These are phyloP conservation scores for Diplodia corticola DNA, from an alignment of 2,329 filamentous ascomycete genomes.

Conservation along the genomic window DNA sequence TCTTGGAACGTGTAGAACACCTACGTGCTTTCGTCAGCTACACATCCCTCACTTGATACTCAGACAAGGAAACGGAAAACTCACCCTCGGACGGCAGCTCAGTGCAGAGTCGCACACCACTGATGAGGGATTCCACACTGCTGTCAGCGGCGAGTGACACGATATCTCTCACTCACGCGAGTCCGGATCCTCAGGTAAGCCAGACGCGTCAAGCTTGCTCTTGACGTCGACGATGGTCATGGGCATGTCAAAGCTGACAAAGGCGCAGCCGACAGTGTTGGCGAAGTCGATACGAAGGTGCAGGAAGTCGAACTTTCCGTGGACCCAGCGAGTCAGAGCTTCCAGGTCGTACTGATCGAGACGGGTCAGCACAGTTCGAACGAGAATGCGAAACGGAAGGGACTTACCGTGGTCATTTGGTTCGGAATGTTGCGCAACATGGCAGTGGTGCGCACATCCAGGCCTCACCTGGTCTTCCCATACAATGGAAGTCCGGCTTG, in stretches of 20 bases:
- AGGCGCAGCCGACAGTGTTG: constrained; percentile 80
- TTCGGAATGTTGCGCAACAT: constrained; percentile 97
- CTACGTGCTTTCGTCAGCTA: constrained; percentile 20
- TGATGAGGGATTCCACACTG: constrained; percentile 83
- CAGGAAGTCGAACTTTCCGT: constrained; percentile 88
- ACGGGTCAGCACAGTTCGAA: constrained; percentile 29
- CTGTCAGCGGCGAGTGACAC: constrained; percentile 98
- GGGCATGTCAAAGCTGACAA: constrained; percentile 88
- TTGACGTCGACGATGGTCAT: constrained; percentile 65
- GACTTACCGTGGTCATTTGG: constrained; percentile 66
- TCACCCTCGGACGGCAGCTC: constrained; percentile 80
- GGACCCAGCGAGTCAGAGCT: constrained; percentile 71
- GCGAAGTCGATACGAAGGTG: constrained; percentile 77
- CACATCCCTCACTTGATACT: neutral
- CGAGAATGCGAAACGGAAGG: neutral
- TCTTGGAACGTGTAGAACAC: constrained; percentile 53
- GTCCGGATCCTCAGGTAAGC: constrained; percentile 43
- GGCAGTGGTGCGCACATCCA: constrained; percentile 59
- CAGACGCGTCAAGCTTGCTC: constrained; percentile 22
- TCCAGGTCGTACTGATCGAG: constrained; percentile 58
- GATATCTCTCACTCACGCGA: constrained; percentile 82
- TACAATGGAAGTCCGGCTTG: neutral
- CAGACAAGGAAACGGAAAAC: neutral
- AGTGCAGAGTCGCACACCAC: constrained; percentile 88
- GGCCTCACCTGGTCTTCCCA: constrained; percentile 42